These are phyloP conservation scores for Cystofilobasidium bisporidii DNA, from an alignment of 768 basidiomycete genomes.

Conservation along the genomic window DNA sequence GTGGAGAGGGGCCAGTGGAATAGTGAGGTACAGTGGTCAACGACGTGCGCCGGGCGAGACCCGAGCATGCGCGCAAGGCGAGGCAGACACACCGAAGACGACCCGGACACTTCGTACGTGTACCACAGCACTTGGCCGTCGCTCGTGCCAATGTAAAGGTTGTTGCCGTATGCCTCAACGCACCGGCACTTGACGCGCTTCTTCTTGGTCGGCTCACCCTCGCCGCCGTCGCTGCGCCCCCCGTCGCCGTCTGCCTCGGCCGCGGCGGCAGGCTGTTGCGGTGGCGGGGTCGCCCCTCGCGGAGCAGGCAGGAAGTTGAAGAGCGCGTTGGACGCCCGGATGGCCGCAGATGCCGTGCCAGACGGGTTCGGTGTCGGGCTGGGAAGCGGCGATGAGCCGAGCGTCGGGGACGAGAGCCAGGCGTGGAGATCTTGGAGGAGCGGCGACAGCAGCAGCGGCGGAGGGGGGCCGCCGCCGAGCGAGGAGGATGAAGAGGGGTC, in stretches of 20 bases:
- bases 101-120: conserved; percentile 44
- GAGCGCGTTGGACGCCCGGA: neutral
- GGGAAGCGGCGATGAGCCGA: neutral
- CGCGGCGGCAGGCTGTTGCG: no score
- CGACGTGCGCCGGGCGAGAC: no score
- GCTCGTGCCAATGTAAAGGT: conserved; percentile 75
- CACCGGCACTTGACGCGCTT: conserved; percentile 25
- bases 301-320: conserved; percentile 9
- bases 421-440: conserved; percentile 15
- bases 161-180: conserved; percentile 42
- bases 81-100: conserved; percentile 28
- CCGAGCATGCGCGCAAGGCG: neutral
- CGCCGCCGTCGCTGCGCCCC: neutral
- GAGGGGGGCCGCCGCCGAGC: neutral
- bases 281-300: neutral
- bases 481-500: neutral
- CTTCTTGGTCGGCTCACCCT: neutral
- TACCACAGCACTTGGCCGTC: conserved; percentile 78
- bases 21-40: no score
- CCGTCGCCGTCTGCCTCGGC: neutral
- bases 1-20: conserved; percentile 30
- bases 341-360: conserved; percentile 1
- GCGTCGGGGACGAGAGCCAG: conserved; percentile 18
- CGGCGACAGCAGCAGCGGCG: conserved; percentile 7
- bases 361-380: neutral